Percentiles rank a stretch among this genome's conserved stretches.
These are phyloP conservation scores for Nemania sp. DNA, from an alignment of 2,329 filamentous ascomycete genomes.

Conservation along the genomic window DNA sequence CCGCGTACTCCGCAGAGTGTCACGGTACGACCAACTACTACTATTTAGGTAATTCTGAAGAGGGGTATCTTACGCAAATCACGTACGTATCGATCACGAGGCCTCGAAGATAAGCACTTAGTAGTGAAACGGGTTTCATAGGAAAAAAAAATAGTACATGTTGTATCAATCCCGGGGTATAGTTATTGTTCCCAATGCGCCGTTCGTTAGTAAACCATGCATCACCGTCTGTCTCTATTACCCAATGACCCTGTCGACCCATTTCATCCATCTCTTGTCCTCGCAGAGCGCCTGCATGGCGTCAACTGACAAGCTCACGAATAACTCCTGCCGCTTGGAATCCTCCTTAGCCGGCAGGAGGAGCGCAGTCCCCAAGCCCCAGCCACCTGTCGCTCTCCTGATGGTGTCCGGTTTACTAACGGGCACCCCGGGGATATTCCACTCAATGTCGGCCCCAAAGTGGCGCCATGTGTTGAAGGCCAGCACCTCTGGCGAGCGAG, in stretches of 20 bases:
- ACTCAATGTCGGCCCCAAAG: conserved; percentile 58
- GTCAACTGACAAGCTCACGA: conserved; percentile 50
- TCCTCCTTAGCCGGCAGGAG: conserved; percentile 49
- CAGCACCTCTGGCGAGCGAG: conserved; percentile 55
- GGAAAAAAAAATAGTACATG: conserved; percentile 31
- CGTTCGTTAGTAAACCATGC: conserved; percentile 35
- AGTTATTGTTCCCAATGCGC: conserved; percentile 38
- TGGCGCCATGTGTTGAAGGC: conserved; percentile 61
- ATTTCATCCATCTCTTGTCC: conserved; percentile 50
- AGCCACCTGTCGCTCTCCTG: conserved; percentile 49
- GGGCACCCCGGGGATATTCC: conserved; percentile 54
- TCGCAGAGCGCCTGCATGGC: conserved; percentile 50
- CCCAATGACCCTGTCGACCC: conserved; percentile 52
- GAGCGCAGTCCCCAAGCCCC: conserved; percentile 51
- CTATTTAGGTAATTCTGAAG: conserved; percentile 26
- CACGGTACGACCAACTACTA: neutral
- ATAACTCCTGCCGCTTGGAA: conserved; percentile 49
- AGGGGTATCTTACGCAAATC: conserved; percentile 19
- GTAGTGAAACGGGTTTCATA: conserved; percentile 3
- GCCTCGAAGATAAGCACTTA: conserved; percentile 16
- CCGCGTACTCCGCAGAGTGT: conserved; percentile 3
- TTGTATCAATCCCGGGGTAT: conserved; percentile 38
- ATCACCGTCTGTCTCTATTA: conserved; percentile 36
- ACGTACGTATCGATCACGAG: conserved; percentile 9
- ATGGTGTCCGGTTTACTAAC: conserved; percentile 54